Percentiles rank a stretch among this genome's conserved stretches.
phyloP scores from a whole-genome alignment of 1,284 basidiomycete genomes.

The Rhodotorula sp. region DNA sequence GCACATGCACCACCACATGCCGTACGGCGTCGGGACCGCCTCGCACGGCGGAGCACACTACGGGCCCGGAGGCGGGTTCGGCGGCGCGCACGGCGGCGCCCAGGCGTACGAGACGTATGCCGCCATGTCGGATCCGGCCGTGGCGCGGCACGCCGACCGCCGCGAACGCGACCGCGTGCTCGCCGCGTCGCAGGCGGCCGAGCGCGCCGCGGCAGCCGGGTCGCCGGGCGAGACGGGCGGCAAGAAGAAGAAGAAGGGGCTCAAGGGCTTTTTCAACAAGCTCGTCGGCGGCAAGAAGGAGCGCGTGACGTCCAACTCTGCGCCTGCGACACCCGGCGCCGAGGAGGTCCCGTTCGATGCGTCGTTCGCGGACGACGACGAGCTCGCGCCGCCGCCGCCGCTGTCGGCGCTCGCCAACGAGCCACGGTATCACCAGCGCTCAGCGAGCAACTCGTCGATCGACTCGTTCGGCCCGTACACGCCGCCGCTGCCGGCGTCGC shows the following conservation, averaged over 20 bases:
- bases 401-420: conserved; percentile 41
- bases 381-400: conserved; percentile 38
- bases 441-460: conserved; percentile 33
- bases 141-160: conserved; percentile 31
- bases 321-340: conserved; percentile 6
- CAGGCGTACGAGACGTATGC: conserved; percentile 33
- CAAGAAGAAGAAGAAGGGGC: conserved; percentile 44
- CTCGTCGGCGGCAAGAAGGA: conserved; percentile 31
- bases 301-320: neutral
- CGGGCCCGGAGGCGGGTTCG: conserved; percentile 12
- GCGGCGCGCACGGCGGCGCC: neutral
- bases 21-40: conserved; percentile 15
- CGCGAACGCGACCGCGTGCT: conserved; percentile 24
- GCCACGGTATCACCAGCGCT: conserved; percentile 37
- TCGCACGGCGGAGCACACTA: conserved; percentile 11
- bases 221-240: neutral
- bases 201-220: neutral
- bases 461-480: conserved; percentile 39
- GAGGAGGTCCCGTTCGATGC: neutral
- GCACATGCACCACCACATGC: conserved; percentile 15
- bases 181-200: conserved; percentile 1
- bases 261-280: conserved; percentile 46
- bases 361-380: conserved; percentile 22
- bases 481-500: conserved; percentile 18
- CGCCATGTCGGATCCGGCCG: conserved; percentile 33